Evolutionary conservation across 805 yeast genomes (phyloP).

Genomic region (Candida palmyrensis): DNA sequence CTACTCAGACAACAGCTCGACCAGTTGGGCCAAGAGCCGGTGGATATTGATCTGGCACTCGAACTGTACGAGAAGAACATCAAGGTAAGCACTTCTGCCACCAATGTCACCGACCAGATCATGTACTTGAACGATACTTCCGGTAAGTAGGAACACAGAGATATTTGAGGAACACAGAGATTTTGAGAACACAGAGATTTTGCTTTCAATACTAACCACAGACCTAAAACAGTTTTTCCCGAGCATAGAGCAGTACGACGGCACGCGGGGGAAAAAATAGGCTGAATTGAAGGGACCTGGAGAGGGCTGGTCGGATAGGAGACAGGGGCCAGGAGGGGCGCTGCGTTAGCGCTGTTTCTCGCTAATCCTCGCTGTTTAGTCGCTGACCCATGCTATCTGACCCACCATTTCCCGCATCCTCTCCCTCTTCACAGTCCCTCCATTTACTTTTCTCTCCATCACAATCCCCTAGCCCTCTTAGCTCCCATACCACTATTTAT

Average conservation of each 20-base stretch:
- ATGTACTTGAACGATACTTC: conserved; percentile 58
- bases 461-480: too few species aligned
- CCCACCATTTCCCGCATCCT: neutral
- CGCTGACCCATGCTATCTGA: too few species aligned
- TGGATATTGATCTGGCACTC: conserved; percentile 47
- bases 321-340: too few species aligned
- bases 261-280: conserved; percentile 2
- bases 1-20: conserved; percentile 55
- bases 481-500: too few species aligned
- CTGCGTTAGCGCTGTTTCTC: too few species aligned
- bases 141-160: conserved; percentile 18
- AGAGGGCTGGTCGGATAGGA: too few species aligned
- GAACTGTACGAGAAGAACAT: conserved; percentile 54
- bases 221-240: conserved; percentile 50
- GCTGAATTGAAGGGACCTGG: neutral
- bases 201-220: conserved; percentile 12
- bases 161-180: too few species aligned
- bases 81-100: conserved; percentile 51
- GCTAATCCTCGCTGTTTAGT: too few species aligned
- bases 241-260: conserved; percentile 55
- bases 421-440: neutral
- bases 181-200: too few species aligned
- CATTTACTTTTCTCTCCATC: conserved; percentile 4
- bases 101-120: conserved; percentile 48
- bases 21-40: conserved; percentile 57